Evolutionary conservation across 306 rosid species (phyloP), one percentile per base, ranked within the genome.

Genomic region (Prunus davidiana): DNA sequence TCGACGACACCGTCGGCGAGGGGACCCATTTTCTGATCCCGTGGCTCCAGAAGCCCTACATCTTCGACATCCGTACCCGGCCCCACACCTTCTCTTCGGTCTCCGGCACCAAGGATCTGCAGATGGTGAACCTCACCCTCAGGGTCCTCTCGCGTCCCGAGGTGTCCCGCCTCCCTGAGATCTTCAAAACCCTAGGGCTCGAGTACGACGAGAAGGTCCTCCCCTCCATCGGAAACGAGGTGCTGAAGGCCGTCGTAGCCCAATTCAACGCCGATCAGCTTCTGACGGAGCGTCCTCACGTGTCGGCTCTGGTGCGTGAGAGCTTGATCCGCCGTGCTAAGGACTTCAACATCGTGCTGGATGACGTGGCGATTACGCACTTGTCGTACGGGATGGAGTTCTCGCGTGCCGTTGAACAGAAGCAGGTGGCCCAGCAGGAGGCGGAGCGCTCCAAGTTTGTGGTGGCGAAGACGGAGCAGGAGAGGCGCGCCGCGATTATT

Each of bases 351-450:
- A 92, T 95, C 2, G 80, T 75, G 15, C 89, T 95, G 0, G 98
- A 95, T 16, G 98, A 95, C 22, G 98, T 95, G 9, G 97, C 97
- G 2, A 93, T 91, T 25, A 93, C 98, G 6, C 98, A 93, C 72
- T 73, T 93, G 27, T 93, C 98, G 8, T 93, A 91, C 51, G 90
- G 97, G 0, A 46, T 28, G 20, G 95, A 93, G 56, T 93, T 93
- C 76, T 93, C 98, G 0, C 84, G 91, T 64, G 98, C 98, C 4
- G 96, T 93, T 12, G 97, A 93, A 85, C 93, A 89, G 87, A 92
- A 95, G 86, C 98, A 95, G 86, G 97, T 95, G 78, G 97, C 97
- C 1, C 97, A 95, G 83, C 97, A 95, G 81, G 98, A 95, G 86
- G 98, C 97, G 0, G 98, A 92, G 88, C 69, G 98, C 63, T 92